A percentile compares a stretch with the other conserved stretches of the same genome.
phyloP scores from a whole-genome alignment of 108 stramenopile species.

The Cyclostephanos invisitatus region DNA sequence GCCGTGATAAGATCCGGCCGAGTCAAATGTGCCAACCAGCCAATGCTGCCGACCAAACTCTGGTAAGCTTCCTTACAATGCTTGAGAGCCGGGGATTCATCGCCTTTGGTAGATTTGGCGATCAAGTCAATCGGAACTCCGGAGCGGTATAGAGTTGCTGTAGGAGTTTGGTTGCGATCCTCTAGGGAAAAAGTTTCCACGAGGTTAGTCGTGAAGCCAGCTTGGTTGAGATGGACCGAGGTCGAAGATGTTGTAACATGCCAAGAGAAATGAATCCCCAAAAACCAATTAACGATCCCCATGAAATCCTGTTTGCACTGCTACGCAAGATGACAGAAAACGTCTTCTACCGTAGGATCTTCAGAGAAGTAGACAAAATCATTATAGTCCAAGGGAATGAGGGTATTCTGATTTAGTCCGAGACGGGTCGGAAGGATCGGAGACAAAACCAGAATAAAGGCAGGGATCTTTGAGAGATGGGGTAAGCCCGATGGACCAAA shows the following conservation, averaged over 20 bases:
- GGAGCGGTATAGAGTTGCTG: conserved; percentile 34
- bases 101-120: background rate
- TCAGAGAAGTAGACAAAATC: conserved; percentile 30
- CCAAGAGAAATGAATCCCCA: conserved; percentile 29
- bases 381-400: conserved; percentile 18
- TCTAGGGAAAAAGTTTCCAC: conserved; percentile 13
- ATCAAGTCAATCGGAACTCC: conserved; percentile 30
- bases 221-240: conserved; percentile 34
- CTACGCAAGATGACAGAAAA: background rate
- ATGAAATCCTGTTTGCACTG: background rate
- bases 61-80: conserved; percentile 20
- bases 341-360: conserved; percentile 6
- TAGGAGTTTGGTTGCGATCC: conserved; percentile 4
- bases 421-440: background rate
- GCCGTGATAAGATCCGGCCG: conserved; percentile 8
- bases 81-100: conserved; percentile 11
- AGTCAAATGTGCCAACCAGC: conserved; percentile 16
- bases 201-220: conserved; percentile 18
- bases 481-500: conserved; percentile 3
- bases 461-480: conserved; percentile 12
- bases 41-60: conserved; percentile 22
- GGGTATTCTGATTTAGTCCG: background rate
- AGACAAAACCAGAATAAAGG: background rate
- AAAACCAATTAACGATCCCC: conserved; percentile 19
- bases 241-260: background rate